Evolutionary conservation across 1,284 basidiomycete species (phyloP), one percentile per base, ranked within the genome.

Genomic region (Austroboletus novae-zelandiae): DNA sequence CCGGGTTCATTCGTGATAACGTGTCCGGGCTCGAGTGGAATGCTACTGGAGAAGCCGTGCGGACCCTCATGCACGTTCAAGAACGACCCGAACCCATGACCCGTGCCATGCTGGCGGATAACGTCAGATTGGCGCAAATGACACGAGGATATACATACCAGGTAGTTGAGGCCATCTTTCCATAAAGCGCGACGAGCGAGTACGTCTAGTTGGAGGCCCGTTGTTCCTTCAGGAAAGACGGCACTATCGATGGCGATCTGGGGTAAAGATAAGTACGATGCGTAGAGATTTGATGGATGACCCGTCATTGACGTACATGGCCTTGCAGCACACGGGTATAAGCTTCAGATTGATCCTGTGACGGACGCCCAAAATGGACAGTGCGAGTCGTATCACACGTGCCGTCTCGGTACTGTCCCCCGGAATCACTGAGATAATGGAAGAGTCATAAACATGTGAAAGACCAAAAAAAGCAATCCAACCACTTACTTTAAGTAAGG

Each of bases 311-410:
- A 79, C 86, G 59, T 73, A 91, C 89, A 74, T 99, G 96, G 5
- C 96, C 96, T 71, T 99, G 96, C 47, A 99, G 71, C 25, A 99
- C 97, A 23, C 94, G 79, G 15, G 97, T 99, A 67, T 88, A 98
- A 1, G 94, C 94, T 55, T 95, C 87, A 62, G 85, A 88, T 68
- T 94, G 87, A 57, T 93, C 89, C 2, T 76, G 59, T 5, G 86
- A 86, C 7, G 91, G 90, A 35, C 83, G 79, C 41, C 94, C 94
- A 66, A 97, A 93, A 73, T 94, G 91, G 47, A 91, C 73, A 9
- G 94, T 96, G 47, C 94, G 81, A 2, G 93, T 95, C 9, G 92
- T 95, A 69, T 98, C 94, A 69, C 94, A 94, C 2, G 94, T 97
- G 4, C 91, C 92, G 62, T 95, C 92, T 57, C 77, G 74, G 69